Base-by-base conservation (phyloP, 768 basidiomycete species). In the Pluteus cervinus region DNA sequence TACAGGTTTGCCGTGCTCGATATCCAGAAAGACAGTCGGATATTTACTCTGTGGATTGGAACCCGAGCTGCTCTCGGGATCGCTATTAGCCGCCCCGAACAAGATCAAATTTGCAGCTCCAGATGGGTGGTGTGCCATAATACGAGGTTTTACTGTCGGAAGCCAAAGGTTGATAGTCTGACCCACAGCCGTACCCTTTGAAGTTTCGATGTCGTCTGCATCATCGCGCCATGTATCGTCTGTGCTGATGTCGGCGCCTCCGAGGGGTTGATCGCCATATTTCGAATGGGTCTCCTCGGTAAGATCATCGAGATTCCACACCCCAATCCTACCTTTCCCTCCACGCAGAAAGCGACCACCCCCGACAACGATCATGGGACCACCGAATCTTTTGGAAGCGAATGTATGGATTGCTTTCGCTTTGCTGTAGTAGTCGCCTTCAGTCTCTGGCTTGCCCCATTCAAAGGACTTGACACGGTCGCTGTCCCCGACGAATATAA, bases 231-330 rank as follows among this genome's bases (percentile, higher is more conserved):
- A 8, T 14, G n/a, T 29, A 16, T 29, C 29, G n/a, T 29, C 8
- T 4, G 17, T 29, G 8, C 29, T 29, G n/a, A 4, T 8, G n/a
- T 29, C 17, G 6, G n/a, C 17, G n/a, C 29, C 29, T n/a, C 58
- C 57, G 29, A 56, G 55, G 10, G 37, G 23, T 6, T 46, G 42
- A 9, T 39, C 48, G 6, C 50, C 56, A 17, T 43, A 37, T 5
- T 38, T 31, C 1, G 56, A 57, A 31, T 66, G 65, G 8, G 60
- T 58, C 4, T 43, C 48, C 5, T n/a, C n/a, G n/a, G n/a, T n/a
- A n/a, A 62, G 46, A 1, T 24, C 29, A 16, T 62, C 57, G n/a
- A 68, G 16, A 17, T 61, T 52, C 69, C 68, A 69, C 6, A 65
- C 35, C 1, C 47, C 58, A 11, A 57, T 49, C 5, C 43, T 37